phyloP scores from a whole-genome alignment of 2,329 filamentous ascomycete species.

The Hypoxylon sp. region DNA sequence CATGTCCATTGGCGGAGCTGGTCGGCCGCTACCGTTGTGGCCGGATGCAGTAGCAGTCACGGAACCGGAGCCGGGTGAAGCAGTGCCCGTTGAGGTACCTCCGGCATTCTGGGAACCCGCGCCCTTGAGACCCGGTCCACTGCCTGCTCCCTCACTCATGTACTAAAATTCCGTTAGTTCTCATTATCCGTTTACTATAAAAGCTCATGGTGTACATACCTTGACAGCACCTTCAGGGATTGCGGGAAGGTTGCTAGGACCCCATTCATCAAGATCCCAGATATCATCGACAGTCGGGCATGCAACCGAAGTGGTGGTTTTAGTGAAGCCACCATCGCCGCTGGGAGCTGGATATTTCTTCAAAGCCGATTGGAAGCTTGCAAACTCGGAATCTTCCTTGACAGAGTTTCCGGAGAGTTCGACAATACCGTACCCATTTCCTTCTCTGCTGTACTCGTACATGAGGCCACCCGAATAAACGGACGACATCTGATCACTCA shows the following conservation, averaged over 20 bases:
- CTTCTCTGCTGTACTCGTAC: constrained; percentile 92
- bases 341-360: constrained; percentile 65
- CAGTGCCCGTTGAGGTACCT: constrained; percentile 62
- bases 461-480: constrained; percentile 97
- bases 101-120: constrained; percentile 68
- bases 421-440: constrained; percentile 85
- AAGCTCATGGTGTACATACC: constrained; percentile 29
- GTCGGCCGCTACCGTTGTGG: constrained; percentile 55
- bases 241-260: constrained; percentile 64
- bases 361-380: constrained; percentile 65
- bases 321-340: constrained; percentile 65
- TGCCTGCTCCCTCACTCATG: constrained; percentile 68
- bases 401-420: constrained; percentile 70
- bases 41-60: constrained; percentile 57
- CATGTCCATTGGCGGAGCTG: constrained; percentile 57
- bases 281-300: constrained; percentile 66
- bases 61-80: constrained; percentile 58
- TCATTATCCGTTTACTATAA: background rate
- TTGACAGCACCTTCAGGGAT: constrained; percentile 66
- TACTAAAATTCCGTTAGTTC: constrained; percentile 56
- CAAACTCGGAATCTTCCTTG: constrained; percentile 74
- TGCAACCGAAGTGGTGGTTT: constrained; percentile 62
- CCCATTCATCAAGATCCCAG: constrained; percentile 66
- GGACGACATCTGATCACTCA: constrained; percentile 83
- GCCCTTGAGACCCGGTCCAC: constrained; percentile 68